phyloP scores from a whole-genome alignment of 2,329 filamentous ascomycete species.

The Cercospora brassicicola region DNA sequence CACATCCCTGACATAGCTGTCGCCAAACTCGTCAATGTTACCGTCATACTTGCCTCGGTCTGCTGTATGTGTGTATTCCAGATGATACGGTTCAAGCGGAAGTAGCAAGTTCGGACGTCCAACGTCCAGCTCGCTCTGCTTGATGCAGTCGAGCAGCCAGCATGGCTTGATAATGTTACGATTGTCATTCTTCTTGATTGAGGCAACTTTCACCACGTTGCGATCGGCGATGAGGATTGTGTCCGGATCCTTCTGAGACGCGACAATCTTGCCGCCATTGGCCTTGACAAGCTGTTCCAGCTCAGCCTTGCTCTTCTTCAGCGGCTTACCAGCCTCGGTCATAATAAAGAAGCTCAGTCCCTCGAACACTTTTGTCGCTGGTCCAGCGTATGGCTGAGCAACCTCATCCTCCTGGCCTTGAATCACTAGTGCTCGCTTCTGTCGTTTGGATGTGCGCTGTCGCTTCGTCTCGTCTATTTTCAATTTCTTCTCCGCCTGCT shows the following conservation, averaged over 20 bases:
- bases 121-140: constrained; percentile 52
- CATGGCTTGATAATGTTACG: constrained; percentile 72
- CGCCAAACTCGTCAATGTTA: constrained; percentile 74
- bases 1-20: constrained; percentile 77
- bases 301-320: constrained; percentile 73
- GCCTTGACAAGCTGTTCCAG: constrained; percentile 79
- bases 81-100: constrained; percentile 66
- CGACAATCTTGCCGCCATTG: constrained; percentile 76
- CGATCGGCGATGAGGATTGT: constrained; percentile 80
- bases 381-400: constrained; percentile 56
- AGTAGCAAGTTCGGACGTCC: constrained; percentile 60
- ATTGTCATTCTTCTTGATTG: constrained; percentile 70
- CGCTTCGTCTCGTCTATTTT: constrained; percentile 68
- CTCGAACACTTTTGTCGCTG: constrained; percentile 66
- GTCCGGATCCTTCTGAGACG: constrained; percentile 64
- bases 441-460: constrained; percentile 58
- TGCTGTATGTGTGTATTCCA: constrained; percentile 67
- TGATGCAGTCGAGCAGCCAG: constrained; percentile 83
- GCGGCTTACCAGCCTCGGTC: constrained; percentile 68
- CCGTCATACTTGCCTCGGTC: constrained; percentile 56
- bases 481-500: constrained; percentile 70
- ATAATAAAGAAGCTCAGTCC: constrained; percentile 78
- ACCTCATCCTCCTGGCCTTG: constrained; percentile 64
- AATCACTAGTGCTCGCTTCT: constrained; percentile 70
- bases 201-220: constrained; percentile 75